Base-by-base conservation (phyloP, 2,329 filamentous ascomycete species). In the Calycina herbarum region DNA sequence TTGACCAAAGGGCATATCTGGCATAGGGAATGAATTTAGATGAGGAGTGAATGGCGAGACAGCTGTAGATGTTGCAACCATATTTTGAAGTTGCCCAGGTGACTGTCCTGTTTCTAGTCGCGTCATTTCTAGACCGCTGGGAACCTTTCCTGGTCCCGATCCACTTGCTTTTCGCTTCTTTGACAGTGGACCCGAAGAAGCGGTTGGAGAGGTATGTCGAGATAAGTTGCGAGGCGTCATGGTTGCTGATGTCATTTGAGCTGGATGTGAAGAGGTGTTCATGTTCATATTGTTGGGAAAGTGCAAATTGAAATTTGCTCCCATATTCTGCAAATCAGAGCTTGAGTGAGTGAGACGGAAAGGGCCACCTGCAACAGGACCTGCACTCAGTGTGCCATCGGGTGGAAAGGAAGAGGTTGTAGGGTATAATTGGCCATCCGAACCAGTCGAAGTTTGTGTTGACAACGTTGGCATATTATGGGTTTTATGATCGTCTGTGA, bases 401-500 rank as follows among this genome's bases (percentile, higher is more conserved):
- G 56, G 64, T 2, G 75, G 62, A 65, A 82, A 84, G 4, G 81
- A 75, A 13, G 78, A 78, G 63, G 79, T 76, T 62, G 78, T 80
- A 17, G 81, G 76, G 24, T 81, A 73, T 66, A 65, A 74, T 70
- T 65, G 78, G 70, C 74, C 61, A 73, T 79, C 72, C 60, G 68
- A 67, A 42, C 70, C 56, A 72, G 66, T 64, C 73, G 77, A 69
- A 45, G 72, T 73, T 68, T 70, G 72, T 29, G 74, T 71, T 27
- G 72, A 67, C 51, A 75, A 69, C 57, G 75, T 62, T 61, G 82
- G 78, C 61, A 82, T 77, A 65, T 79, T 77, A 72, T 92, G 90
- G 7, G 93, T 97, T 80, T 98, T 98, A 81, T 98, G 94, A 74
- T 99, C 94, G 76, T 99, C 94, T 0, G 95, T 98, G 69, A 98